Evolutionary conservation across 1,284 basidiomycete species (phyloP).

Genomic region (Xanthoconium separans): DNA sequence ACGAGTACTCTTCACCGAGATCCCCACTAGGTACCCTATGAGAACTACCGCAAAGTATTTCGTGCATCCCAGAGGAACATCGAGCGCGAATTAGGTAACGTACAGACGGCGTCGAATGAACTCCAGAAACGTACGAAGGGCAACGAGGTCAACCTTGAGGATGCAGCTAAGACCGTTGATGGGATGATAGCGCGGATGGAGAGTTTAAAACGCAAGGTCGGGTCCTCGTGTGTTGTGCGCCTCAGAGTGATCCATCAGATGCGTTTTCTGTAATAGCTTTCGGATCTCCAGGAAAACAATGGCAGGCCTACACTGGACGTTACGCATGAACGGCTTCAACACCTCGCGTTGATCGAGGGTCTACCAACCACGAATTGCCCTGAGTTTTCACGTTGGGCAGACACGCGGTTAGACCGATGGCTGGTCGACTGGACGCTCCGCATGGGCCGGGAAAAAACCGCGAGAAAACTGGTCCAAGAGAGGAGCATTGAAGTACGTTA

Average conservation of each 20-base stretch:
- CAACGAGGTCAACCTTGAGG: constrained; percentile 43
- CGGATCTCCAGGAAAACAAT: constrained; percentile 63
- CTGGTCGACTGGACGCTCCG: constrained; percentile 90
- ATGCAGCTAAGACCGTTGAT: constrained; percentile 65
- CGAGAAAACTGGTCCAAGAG: constrained; percentile 66
- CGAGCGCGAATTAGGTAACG: constrained; percentile 70
- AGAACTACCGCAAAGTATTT: constrained; percentile 83
- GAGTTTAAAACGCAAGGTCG: constrained; percentile 79
- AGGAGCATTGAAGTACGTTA: constrained; percentile 66
- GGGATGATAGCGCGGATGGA: constrained; percentile 74
- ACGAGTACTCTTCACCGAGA: constrained; percentile 10
- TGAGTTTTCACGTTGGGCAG: constrained; percentile 74
- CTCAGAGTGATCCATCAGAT: constrained; percentile 15
- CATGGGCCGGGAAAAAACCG: constrained; percentile 68
- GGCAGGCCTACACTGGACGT: constrained; percentile 69
- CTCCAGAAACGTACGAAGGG: constrained; percentile 45
- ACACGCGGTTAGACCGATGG: constrained; percentile 84
- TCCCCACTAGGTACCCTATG: constrained; percentile 70
- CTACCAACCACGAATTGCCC: constrained; percentile 50
- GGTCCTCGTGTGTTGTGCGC: constrained; percentile 22
- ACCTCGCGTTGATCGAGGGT: constrained; percentile 62
- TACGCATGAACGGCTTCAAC: constrained; percentile 69
- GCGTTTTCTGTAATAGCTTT: constrained; percentile 46
- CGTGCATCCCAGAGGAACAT: constrained; percentile 76
- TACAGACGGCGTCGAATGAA: constrained; percentile 57